phyloP scores from a whole-genome alignment of 768 basidiomycete species.

The Neoboletus brunneissimus region DNA sequence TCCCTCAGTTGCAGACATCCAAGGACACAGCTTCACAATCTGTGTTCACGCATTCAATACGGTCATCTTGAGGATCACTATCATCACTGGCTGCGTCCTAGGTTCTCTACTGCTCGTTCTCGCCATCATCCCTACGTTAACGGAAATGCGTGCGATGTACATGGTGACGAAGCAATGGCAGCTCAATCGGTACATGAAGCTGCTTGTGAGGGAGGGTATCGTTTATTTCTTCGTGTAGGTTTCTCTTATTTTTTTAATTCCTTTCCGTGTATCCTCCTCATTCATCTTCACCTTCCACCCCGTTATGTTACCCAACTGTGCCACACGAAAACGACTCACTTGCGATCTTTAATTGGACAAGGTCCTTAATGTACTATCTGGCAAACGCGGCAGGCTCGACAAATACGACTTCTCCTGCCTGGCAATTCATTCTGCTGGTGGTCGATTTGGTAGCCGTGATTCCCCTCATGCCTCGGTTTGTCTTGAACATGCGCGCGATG shows the following conservation, averaged over 20 bases:
- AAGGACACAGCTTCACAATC: not conserved
- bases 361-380: not conserved
- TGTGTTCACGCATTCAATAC: not conserved
- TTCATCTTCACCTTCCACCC: not conserved
- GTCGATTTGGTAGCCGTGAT: not conserved
- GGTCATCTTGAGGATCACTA: not conserved
- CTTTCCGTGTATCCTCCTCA: not conserved
- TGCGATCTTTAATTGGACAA: not conserved
- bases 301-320: not conserved
- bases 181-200: not conserved
- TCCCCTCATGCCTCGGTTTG: not conserved
- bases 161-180: not conserved
- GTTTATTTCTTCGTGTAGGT: constrained; percentile 5
- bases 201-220: not conserved
- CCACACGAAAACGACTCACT: not conserved
- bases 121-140: not conserved
- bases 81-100: not conserved
- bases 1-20: not conserved
- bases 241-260: not conserved
- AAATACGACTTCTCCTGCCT: not conserved
- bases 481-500: not conserved
- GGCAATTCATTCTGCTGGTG: not conserved
- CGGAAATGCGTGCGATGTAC: not conserved
- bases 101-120: not conserved
- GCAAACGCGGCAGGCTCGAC: too few species aligned